These are phyloP conservation scores for Blastobotrys ciferrii DNA, from an alignment of 1,139 yeast species.

Conservation along the genomic window DNA sequence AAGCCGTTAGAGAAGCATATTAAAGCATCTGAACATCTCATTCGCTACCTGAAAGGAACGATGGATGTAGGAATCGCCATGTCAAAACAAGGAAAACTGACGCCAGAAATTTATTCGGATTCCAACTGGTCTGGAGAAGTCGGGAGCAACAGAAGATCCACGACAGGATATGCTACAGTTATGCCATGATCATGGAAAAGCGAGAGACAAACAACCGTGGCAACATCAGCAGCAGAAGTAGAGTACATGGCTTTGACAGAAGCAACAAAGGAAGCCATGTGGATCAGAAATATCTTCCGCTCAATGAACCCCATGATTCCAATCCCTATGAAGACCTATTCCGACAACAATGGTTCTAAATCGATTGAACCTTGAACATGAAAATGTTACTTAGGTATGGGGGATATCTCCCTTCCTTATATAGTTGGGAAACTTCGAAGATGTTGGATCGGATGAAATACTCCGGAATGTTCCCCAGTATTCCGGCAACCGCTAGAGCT, in stretches of 20 bases:
- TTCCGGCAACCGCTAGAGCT: too few species aligned
- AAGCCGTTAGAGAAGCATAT: neutral
- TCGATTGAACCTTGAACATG: too few species aligned
- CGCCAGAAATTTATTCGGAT: conserved; percentile 13
- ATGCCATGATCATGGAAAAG: conserved; percentile 20
- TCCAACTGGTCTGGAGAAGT: conserved; percentile 15
- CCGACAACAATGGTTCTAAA: neutral
- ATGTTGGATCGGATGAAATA: too few species aligned
- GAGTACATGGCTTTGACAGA: neutral
- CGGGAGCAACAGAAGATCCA: conserved; percentile 17
- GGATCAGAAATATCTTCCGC: neutral
- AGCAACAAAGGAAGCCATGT: neutral
- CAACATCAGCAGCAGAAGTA: neutral
- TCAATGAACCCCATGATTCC: neutral
- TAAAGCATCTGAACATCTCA: neutral
- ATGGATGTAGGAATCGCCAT: neutral
- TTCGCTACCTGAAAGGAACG: neutral
- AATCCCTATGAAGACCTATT: neutral
- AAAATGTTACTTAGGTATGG: too few species aligned
- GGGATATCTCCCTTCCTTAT: too few species aligned
- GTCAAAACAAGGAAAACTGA: neutral
- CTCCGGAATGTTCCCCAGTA: too few species aligned
- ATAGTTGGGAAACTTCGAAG: too few species aligned
- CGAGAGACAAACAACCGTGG: neutral
- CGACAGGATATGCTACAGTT: conserved; percentile 20